Conservation (phyloP, 768 basidiomycete genomes). For the Clitopilus passeckerianus region DNA sequence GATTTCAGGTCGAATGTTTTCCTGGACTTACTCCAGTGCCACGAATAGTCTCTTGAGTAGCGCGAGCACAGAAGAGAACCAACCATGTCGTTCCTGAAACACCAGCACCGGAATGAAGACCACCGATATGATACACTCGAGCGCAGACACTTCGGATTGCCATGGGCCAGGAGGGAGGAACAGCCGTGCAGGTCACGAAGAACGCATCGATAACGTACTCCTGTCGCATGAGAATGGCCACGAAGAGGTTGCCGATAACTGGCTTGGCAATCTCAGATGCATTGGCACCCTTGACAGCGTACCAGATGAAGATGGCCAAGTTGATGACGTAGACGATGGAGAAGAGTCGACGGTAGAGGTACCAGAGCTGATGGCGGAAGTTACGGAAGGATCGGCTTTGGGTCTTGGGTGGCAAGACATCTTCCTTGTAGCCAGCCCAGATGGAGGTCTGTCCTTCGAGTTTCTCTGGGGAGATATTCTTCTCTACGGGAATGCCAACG, state of each 20-base stretch:
- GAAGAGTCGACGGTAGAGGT: conserved; percentile 56
- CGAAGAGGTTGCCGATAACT: conserved; percentile 43
- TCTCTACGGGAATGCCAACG: conserved; percentile 12
- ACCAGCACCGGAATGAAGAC: conserved; percentile 56
- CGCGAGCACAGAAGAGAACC: conserved; percentile 41
- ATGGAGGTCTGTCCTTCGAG: conserved; percentile 27
- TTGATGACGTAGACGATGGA: conserved; percentile 54
- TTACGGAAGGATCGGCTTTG: conserved; percentile 45
- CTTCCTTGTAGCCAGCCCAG: conserved; percentile 53
- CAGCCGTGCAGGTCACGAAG: conserved; percentile 46
- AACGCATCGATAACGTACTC: conserved; percentile 58
- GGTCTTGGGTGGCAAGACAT: conserved; percentile 43
- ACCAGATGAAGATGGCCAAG: conserved; percentile 43
- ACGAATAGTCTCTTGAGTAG: conserved; percentile 41
- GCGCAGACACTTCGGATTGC: conserved; percentile 48
- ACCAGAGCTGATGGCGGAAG: conserved; percentile 50
- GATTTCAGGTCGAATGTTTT: not conserved
- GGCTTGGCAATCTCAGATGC: conserved; percentile 32
- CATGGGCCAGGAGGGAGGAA: conserved; percentile 52
- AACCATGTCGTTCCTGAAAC: conserved; percentile 52
- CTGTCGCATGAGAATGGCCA: conserved; percentile 43
- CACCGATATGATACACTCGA: conserved; percentile 56
- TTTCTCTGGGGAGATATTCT: conserved; percentile 9
- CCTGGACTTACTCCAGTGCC: conserved; percentile 25
- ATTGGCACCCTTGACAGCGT: conserved; percentile 28